Evolutionary conservation across 768 basidiomycete genomes (phyloP), one percentile per base, ranked within the genome.

Genomic region (Leucocoprinus sp.): DNA sequence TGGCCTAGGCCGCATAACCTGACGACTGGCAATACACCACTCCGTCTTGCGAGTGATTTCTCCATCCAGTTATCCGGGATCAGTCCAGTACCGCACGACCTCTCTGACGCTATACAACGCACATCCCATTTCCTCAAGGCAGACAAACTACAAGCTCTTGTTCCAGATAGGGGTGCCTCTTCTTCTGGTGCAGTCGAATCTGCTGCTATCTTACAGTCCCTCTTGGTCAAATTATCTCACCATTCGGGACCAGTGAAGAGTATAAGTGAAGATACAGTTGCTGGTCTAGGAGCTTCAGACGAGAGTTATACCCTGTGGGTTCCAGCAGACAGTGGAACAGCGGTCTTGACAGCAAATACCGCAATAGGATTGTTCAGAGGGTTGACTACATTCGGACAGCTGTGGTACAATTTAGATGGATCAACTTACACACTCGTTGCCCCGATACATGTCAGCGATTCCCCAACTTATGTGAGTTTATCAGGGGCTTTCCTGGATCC

Each of bases 291-390:
- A 49, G 66, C 64, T n/a, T 66, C 82, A 36, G 66, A 70, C 37
- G 85, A 90, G 60, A 65, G 67, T 2, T 88, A 88, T 62, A 65
- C 63, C 1, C 66, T 88, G 22, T 63, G 55, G 14, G 64, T 88
- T 14, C 80, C 82, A 2, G 59, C 63, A 7, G 69, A 80, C 52
- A 83, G 83, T 6, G 66, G 70, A 0, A 59, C 58, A 18, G 83
- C 80, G n/a, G 66, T 61, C 1, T 59, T 91, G 45, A 62, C 54
- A 0, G 82, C 85, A 11, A 81, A 76, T 52, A 76, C 80, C 29
- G 76, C 80, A 0, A 60, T 88, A 39, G 86, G 86, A 0, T 57
- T 88, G 37, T 74, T 81, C 55, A 66, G 86, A 47, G 87, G 86
- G 8, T 57, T 89, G 53, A 80, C 84, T 3, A 89, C 85, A 2